phyloP scores from a whole-genome alignment of 2,329 filamentous ascomycete genomes.

The Pyrenochaeta sp. region DNA sequence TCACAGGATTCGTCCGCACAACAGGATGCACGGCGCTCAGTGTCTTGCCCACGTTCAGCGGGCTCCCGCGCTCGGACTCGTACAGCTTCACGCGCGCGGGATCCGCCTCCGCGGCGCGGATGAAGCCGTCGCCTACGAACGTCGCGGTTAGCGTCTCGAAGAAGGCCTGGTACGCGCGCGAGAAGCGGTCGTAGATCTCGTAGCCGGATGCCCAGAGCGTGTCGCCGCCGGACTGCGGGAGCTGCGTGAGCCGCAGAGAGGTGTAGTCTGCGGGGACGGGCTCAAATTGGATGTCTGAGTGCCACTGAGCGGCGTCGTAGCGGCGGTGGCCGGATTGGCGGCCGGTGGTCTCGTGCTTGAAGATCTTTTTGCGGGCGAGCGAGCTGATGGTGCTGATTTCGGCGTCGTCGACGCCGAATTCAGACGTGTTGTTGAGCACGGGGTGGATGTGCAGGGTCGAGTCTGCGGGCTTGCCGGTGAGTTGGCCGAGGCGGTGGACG shows the following conservation, averaged over 20 bases:
- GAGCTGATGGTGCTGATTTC: constrained; percentile 49
- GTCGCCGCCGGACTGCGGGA: constrained; percentile 44
- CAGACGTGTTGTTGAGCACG: constrained; percentile 44
- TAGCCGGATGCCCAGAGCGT: constrained; percentile 55
- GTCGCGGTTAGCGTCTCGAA: constrained; percentile 36
- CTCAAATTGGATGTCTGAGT: constrained; percentile 72
- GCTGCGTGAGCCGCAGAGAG: constrained; percentile 58
- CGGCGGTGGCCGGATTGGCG: constrained; percentile 45
- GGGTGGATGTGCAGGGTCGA: constrained; percentile 69
- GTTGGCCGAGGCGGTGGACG: constrained; percentile 58
- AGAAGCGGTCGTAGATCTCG: constrained; percentile 45
- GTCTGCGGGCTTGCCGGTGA: constrained; percentile 55
- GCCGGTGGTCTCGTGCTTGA: constrained; percentile 14
- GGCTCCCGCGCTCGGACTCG: constrained; percentile 26
- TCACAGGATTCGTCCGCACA: constrained; percentile 41
- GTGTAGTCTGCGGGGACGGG: constrained; percentile 70
- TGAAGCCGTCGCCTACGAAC: constrained; percentile 29
- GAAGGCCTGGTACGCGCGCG: constrained; percentile 28
- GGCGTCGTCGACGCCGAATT: constrained; percentile 37
- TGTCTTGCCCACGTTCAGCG: constrained; percentile 29
- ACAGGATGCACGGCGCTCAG: constrained; percentile 36
- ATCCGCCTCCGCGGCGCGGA: constrained; percentile 14
- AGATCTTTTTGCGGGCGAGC: constrained; percentile 38
- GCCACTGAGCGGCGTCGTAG: constrained; percentile 58
- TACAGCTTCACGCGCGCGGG: constrained; percentile 18